phyloP scores from a whole-genome alignment of 2,329 filamentous ascomycete genomes.

The Metarhizium humberi region DNA sequence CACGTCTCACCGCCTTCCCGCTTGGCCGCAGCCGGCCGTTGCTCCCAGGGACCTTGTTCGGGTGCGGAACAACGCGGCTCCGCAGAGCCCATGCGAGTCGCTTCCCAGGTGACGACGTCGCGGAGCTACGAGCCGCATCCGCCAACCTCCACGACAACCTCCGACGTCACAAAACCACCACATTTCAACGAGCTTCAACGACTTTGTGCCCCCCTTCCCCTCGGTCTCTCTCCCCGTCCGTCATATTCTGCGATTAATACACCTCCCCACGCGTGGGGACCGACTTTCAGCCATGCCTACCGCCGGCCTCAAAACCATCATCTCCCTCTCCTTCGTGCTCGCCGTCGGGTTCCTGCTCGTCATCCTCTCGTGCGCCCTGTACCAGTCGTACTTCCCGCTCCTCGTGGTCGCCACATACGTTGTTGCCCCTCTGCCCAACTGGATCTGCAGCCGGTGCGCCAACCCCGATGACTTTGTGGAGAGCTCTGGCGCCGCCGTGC shows the following conservation, averaged over 20 bases:
- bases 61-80: conserved; percentile 10
- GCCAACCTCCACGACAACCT: too few species aligned
- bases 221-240: not conserved
- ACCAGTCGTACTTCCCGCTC: conserved; percentile 87
- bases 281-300: conserved; percentile 45
- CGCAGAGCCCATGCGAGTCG: not conserved
- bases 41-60: not conserved
- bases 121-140: not conserved
- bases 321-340: conserved; percentile 96
- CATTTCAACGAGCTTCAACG: too few species aligned
- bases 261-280: conserved; percentile 7
- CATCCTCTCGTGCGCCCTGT: conserved; percentile 94
- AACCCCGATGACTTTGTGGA: conserved; percentile 93
- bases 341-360: conserved; percentile 98
- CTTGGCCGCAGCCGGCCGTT: not conserved
- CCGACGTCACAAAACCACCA: too few species aligned
- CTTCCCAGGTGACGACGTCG: not conserved
- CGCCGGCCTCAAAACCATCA: conserved; percentile 97
- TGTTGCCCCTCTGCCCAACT: conserved; percentile 89
- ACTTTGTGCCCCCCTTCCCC: not conserved
- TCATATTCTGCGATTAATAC: not conserved
- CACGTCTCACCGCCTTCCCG: conserved; percentile 14
- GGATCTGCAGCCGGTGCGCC: conserved; percentile 80
- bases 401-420: conserved; percentile 95
- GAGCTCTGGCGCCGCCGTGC: conserved; percentile 72